Percentiles rank a stretch among this genome's conserved stretches.
These are phyloP conservation scores for Gossypium raimondii DNA, from an alignment of 345 rosid species.

Conservation along the genomic window DNA sequence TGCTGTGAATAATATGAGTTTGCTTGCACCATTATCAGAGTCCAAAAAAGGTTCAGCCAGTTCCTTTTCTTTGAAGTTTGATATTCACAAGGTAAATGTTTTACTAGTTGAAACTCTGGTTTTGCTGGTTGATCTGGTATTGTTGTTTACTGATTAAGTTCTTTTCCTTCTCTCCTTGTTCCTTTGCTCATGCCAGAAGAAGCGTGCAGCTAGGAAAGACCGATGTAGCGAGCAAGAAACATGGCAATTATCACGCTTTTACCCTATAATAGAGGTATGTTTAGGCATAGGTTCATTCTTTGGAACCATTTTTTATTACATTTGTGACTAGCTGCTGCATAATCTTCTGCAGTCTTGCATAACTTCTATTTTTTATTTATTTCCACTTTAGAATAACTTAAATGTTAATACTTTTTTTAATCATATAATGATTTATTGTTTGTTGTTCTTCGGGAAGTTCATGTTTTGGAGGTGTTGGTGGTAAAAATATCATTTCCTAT, in stretches of 20 bases:
- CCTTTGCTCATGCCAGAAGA: slow-evolving; percentile 54
- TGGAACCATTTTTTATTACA: neutral
- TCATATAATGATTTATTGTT: neutral
- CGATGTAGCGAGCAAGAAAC: slow-evolving; percentile 68
- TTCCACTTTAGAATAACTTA: neutral
- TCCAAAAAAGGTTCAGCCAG: slow-evolving; percentile 58
- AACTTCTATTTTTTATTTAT: neutral
- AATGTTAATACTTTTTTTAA: neutral
- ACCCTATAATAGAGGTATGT: slow-evolving; percentile 91
- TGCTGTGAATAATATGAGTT: slow-evolving; percentile 88
- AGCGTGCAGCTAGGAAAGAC: slow-evolving; percentile 87
- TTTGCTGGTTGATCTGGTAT: slow-evolving; percentile 10
- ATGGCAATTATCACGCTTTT: slow-evolving; percentile 92
- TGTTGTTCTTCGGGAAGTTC: neutral
- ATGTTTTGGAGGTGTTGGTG: neutral
- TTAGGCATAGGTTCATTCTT: neutral
- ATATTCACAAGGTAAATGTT: slow-evolving; percentile 71
- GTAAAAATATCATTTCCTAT: neutral
- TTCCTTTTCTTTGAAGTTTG: slow-evolving; percentile 83
- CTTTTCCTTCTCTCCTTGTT: slow-evolving; percentile 1
- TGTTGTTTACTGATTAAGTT: slow-evolving; percentile 12
- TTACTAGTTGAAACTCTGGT: slow-evolving; percentile 6
- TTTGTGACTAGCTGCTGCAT: neutral
- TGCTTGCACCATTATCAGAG: slow-evolving; percentile 65
- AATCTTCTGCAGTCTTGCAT: neutral